phyloP scores from a whole-genome alignment of 768 basidiomycete species.

The Dentipellis fragilis region DNA sequence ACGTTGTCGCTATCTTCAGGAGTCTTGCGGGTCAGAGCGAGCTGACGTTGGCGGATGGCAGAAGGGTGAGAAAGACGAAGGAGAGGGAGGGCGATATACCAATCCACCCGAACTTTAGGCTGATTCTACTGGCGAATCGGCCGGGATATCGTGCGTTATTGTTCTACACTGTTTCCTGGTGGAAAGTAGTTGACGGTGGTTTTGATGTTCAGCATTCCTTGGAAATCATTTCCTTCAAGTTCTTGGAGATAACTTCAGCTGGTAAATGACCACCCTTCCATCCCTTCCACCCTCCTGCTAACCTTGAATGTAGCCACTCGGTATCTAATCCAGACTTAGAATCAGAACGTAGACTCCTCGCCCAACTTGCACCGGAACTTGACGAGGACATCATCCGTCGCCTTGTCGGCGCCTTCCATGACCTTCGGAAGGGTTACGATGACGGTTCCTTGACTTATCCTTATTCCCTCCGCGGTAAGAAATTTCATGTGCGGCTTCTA shows the following conservation, averaged over 20 bases:
- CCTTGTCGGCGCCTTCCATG: conserved; percentile 57
- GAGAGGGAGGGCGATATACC: conserved; percentile 46
- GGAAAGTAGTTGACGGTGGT: background rate
- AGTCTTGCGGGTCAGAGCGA: conserved; percentile 59
- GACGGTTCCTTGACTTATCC: conserved; percentile 51
- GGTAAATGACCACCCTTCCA: too few relatives aligned
- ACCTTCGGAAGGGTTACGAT: conserved; percentile 49
- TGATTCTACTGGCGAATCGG: conserved; percentile 55
- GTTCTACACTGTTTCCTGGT: background rate
- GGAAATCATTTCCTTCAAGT: conserved; percentile 69
- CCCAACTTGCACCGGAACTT: conserved; percentile 53
- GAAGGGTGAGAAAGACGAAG: conserved; percentile 36
- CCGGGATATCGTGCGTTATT: conserved; percentile 52
- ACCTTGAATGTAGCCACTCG: conserved; percentile 35
- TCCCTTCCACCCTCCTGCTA: too few relatives aligned
- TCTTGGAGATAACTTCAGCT: conserved; percentile 58
- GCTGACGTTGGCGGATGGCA: conserved; percentile 53
- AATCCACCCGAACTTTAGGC: conserved; percentile 54
- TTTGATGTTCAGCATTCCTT: conserved; percentile 42
- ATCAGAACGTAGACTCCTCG: conserved; percentile 50
- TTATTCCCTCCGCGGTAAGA: conserved; percentile 54
- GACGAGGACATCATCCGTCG: conserved; percentile 40
- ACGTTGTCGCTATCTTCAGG: conserved; percentile 62
- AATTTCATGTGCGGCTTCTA: background rate
- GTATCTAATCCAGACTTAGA: conserved; percentile 58